Evolutionary conservation across 495 filamentous ascomycete species (phyloP), one percentile per base, ranked within the genome.

Genomic region (Wilcoxina mikolae): DNA sequence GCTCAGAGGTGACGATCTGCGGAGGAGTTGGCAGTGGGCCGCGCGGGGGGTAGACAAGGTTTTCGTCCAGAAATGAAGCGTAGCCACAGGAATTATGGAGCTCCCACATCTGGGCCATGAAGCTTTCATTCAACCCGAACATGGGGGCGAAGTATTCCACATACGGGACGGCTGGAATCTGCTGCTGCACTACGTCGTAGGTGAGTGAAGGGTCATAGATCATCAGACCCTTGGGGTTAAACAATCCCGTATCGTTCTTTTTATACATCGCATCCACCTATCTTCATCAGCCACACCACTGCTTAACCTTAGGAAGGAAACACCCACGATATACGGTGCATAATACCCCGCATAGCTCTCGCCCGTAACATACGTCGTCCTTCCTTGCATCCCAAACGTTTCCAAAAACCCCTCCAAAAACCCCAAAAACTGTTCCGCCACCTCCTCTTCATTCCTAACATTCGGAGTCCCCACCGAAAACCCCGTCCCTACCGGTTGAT

Each of bases 401-500:
- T 84, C 69, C 42, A 85, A 72, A 42, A 87, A 87, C 46, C 78
- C 74, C 70, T 76, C 77, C 71, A 76, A 84, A 67, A 83, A 86
- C 39, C 78, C 78, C 50, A 78, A 69, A 68, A 89, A 88, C 56
- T 88, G 76, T 3, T 67, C 65, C 0, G 80, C 78, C 2, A 84
- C 74, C 51, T 84, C 83, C 5, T 72, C 66, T 56, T 87, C 82
- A 57, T 76, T 72, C 1, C 70, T 76, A 23, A 79, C 80, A n/a
- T 72, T 79, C 0, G 77, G 69, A 2, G 66, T 72, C 1, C 82
- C 83, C 26, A 76, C 77, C 0, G 76, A 77, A 56, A 83, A 84
- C 12, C 85, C 85, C 11, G 83, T 84, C 35, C 85, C 83, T 10
- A 86, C 78, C 0, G 85, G 85, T 60, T 89, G 84, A 45, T 87